phyloP scores from a whole-genome alignment of 2,329 filamentous ascomycete species.

The Xylariales sp. region DNA sequence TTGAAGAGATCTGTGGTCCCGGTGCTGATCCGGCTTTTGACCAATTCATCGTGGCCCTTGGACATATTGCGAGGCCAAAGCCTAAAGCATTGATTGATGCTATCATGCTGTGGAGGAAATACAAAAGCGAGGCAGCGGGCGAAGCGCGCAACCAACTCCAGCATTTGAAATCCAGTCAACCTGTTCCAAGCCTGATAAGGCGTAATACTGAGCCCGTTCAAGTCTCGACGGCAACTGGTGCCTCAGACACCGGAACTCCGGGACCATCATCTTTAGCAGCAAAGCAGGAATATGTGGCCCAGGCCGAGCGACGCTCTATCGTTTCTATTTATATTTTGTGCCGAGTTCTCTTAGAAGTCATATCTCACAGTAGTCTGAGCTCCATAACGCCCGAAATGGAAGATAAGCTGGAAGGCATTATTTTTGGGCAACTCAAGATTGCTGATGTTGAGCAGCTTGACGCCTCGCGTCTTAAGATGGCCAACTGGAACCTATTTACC shows the following conservation, averaged over 20 bases:
- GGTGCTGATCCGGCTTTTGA: slow-evolving; percentile 91
- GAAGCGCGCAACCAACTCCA: slow-evolving; percentile 71
- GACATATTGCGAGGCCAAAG: slow-evolving; percentile 93
- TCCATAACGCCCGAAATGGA: slow-evolving; percentile 92
- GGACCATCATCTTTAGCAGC: slow-evolving; percentile 57
- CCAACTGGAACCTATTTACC: slow-evolving; percentile 96
- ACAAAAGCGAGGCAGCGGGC: slow-evolving; percentile 88
- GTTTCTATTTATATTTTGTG: slow-evolving; percentile 97
- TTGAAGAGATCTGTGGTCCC: slow-evolving; percentile 90
- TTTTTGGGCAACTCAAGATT: slow-evolving; percentile 93
- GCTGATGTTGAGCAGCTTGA: slow-evolving; percentile 85
- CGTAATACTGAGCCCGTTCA: slow-evolving; percentile 81
- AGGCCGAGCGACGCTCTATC: slow-evolving; percentile 89
- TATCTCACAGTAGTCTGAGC: slow-evolving; percentile 85
- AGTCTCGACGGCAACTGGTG: slow-evolving; percentile 49
- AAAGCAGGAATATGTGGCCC: slow-evolving; percentile 77
- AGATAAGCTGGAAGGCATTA: slow-evolving; percentile 92
- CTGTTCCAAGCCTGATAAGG: slow-evolving; percentile 66
- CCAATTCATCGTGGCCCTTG: slow-evolving; percentile 90
- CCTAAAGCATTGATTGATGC: slow-evolving; percentile 96
- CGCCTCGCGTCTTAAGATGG: slow-evolving; percentile 83
- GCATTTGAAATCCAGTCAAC: slow-evolving; percentile 58
- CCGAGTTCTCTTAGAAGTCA: slow-evolving; percentile 91
- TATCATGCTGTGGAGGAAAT: slow-evolving; percentile 98
- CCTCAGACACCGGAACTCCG: slow-evolving; percentile 48